Conservation (phyloP, 306 rosid genomes). For the Castanea sativa region DNA sequence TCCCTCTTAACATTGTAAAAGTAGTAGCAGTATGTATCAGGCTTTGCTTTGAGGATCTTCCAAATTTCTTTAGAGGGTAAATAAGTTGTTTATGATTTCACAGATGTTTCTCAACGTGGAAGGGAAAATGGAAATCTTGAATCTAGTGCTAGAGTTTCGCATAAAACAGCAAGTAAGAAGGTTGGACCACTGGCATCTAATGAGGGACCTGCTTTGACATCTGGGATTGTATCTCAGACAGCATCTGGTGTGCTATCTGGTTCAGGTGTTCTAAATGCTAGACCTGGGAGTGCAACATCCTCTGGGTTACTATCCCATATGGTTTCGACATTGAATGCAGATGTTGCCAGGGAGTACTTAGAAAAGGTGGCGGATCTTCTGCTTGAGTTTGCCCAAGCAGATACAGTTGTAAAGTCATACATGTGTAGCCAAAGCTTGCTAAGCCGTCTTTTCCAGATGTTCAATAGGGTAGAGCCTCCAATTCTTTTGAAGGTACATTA, state of each 20-base stretch:
- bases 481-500: slow-evolving; percentile 82
- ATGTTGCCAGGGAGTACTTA: slow-evolving; percentile 90
- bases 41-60: slow-evolving; percentile 10
- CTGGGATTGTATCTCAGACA: slow-evolving; percentile 94
- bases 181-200: slow-evolving; percentile 56
- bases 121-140: slow-evolving; percentile 86
- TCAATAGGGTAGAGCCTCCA: slow-evolving; percentile 94
- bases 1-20: background rate
- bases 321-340: slow-evolving; percentile 91
- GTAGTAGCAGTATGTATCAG: background rate
- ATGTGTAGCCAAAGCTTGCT: slow-evolving; percentile 99
- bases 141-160: slow-evolving; percentile 62
- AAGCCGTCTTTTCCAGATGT: slow-evolving; percentile 98
- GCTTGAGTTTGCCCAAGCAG: slow-evolving; percentile 97
- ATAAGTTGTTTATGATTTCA: slow-evolving; percentile 30
- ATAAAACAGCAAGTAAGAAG: slow-evolving; percentile 68
- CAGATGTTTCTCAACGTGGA: slow-evolving; percentile 97
- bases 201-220: slow-evolving; percentile 81
- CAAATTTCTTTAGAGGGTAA: slow-evolving; percentile 20
- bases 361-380: slow-evolving; percentile 99
- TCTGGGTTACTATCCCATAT: slow-evolving; percentile 95
- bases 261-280: slow-evolving; percentile 97
- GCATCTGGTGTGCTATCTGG: slow-evolving; percentile 98
- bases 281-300: slow-evolving; percentile 97
- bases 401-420: slow-evolving; percentile 81